These are phyloP conservation scores for Penicillium sclerotigenum DNA, from an alignment of 2,329 filamentous ascomycete genomes.

Conservation along the genomic window DNA sequence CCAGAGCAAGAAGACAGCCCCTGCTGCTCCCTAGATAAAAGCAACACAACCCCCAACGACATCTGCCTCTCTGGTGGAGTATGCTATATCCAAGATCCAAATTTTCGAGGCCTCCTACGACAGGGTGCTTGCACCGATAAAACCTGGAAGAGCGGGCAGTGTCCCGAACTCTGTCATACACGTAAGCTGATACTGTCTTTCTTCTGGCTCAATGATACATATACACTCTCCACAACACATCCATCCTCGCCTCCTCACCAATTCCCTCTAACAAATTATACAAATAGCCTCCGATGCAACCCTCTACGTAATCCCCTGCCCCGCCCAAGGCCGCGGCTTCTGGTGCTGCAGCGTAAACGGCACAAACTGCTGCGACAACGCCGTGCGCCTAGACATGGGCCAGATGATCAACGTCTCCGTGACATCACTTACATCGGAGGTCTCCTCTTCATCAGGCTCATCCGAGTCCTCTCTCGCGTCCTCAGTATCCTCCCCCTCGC, in stretches of 20 bases:
- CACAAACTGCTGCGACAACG: neutral
- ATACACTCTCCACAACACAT: neutral
- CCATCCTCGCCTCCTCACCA: neutral
- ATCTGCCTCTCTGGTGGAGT: neutral
- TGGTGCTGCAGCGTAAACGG: conserved; percentile 1
- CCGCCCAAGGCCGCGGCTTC: neutral
- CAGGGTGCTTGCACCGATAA: neutral
- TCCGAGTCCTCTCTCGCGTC: neutral
- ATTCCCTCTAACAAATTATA: neutral
- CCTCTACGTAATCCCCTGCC: neutral
- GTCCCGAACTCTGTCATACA: neutral
- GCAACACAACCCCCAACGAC: neutral
- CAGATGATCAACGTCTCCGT: neutral
- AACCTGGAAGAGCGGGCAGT: neutral
- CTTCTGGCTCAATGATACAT: neutral
- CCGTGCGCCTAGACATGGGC: neutral
- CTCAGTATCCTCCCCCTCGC: neutral
- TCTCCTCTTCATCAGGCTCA: neutral
- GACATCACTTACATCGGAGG: neutral
- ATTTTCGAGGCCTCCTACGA: neutral
- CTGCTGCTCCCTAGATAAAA: neutral
- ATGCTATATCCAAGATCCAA: neutral
- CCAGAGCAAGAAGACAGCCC: neutral
- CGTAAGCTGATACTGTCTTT: neutral
- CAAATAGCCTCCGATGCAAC: neutral